These are phyloP conservation scores for Trametes gibbosa DNA, from an alignment of 768 basidiomycete species.

Conservation along the genomic window DNA sequence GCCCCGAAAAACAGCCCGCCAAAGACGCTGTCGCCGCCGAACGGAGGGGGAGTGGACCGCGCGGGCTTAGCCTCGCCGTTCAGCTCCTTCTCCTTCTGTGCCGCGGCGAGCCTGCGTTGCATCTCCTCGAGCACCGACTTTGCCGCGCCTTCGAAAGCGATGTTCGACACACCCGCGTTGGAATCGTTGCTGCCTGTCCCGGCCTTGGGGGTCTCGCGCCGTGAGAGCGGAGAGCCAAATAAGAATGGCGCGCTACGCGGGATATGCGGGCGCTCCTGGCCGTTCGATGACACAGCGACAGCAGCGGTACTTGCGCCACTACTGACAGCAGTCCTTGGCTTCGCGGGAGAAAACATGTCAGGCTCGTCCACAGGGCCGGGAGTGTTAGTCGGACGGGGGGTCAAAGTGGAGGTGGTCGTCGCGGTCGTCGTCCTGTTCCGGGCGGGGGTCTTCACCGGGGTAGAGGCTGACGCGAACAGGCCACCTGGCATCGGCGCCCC, in stretches of 20 bases:
- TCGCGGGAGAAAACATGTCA: slow-evolving; percentile 44
- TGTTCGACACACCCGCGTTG: slow-evolving; percentile 45
- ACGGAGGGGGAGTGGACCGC: neutral
- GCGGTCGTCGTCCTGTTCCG: slow-evolving; percentile 25
- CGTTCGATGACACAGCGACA: neutral
- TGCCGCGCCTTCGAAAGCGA: slow-evolving; percentile 65
- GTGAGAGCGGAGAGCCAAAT: slow-evolving; percentile 74
- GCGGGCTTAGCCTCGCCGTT: slow-evolving; percentile 33
- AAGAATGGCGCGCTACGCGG: slow-evolving; percentile 54
- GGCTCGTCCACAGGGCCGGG: slow-evolving; percentile 33
- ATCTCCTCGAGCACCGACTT: slow-evolving; percentile 78
- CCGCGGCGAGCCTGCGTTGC: slow-evolving; percentile 64
- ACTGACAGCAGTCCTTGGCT: slow-evolving; percentile 14
- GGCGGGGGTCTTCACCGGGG: neutral
- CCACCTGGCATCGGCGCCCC: slow-evolving; percentile 37
- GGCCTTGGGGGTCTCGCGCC: slow-evolving; percentile 34
- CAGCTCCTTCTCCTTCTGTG: slow-evolving; percentile 43
- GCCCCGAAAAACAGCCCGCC: neutral
- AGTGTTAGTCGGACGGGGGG: slow-evolving; percentile 27
- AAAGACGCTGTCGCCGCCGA: neutral
- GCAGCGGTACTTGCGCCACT: neutral
- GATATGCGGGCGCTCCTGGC: slow-evolving; percentile 6
- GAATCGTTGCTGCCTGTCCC: neutral
- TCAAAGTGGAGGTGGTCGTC: slow-evolving; percentile 20
- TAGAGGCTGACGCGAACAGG: slow-evolving; percentile 21